Evolutionary conservation across 257 asterid species (phyloP).

Genomic region (Thymus quinquecostatus): DNA sequence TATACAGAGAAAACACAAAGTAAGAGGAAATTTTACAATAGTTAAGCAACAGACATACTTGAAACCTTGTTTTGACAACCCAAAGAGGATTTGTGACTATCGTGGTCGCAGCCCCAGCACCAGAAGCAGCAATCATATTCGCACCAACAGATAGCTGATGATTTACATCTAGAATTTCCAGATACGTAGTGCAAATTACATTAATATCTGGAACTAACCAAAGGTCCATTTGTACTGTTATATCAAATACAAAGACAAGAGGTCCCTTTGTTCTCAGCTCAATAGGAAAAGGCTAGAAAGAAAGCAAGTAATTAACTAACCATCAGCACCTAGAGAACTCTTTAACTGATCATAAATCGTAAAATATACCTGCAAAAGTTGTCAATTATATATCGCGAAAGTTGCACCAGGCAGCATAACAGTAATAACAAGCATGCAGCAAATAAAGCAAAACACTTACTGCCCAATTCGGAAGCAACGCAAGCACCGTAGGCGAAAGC

Average conservation of each 20-base stretch:
- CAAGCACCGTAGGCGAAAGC: slow-evolving; percentile 91
- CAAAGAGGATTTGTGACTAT: slow-evolving; percentile 93
- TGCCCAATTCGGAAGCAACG: slow-evolving; percentile 97
- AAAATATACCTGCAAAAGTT: slow-evolving; percentile 81
- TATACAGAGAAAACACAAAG: slow-evolving; percentile 3
- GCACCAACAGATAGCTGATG: slow-evolving; percentile 90
- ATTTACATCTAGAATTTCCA: slow-evolving; percentile 59
- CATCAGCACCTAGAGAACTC: slow-evolving; percentile 73
- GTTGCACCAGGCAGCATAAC: slow-evolving; percentile 20
- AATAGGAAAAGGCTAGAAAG: slow-evolving; percentile 16
- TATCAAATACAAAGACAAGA: slow-evolving; percentile 1
- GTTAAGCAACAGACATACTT: slow-evolving; percentile 51
- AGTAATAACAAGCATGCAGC: background rate
- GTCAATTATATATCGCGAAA: slow-evolving; percentile 24
- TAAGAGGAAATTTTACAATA: slow-evolving; percentile 16
- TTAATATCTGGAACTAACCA: slow-evolving; percentile 1
- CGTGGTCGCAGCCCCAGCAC: slow-evolving; percentile 95
- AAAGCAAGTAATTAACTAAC: slow-evolving; percentile 50
- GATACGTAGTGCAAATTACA: slow-evolving; percentile 27
- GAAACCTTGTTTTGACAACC: slow-evolving; percentile 98
- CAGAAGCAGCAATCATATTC: slow-evolving; percentile 92
- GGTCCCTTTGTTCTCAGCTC: background rate
- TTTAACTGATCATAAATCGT: slow-evolving; percentile 89
- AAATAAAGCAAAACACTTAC: slow-evolving; percentile 44
- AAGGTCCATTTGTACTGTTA: slow-evolving; percentile 1